phyloP scores from a whole-genome alignment of 805 yeast species.

The Kuraishia piskuri region DNA sequence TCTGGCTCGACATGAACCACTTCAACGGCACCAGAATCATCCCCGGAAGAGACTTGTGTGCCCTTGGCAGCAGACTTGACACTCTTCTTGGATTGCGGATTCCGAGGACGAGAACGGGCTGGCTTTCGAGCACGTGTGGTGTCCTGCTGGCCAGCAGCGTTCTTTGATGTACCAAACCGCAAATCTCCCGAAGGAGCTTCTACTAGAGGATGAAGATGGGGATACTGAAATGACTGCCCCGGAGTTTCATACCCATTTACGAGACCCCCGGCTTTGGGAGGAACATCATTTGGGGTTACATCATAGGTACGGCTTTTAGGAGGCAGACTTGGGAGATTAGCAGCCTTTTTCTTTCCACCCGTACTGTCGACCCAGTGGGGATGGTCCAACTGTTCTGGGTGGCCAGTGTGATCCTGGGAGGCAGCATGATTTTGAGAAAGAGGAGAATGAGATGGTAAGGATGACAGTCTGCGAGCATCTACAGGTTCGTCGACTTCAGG shows the following conservation, averaged over 20 bases:
- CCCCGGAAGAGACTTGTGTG: background rate
- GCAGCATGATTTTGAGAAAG: too few relatives aligned
- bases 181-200: background rate
- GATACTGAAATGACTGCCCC: background rate
- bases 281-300: background rate
- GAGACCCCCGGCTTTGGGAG: background rate
- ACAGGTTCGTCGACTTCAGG: background rate
- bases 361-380: too few relatives aligned
- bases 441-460: background rate
- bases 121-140: background rate
- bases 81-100: background rate
- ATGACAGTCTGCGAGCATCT: background rate
- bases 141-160: background rate
- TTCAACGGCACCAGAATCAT: background rate
- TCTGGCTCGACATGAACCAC: background rate
- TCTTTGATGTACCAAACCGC: background rate
- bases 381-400: background rate
- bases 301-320: background rate
- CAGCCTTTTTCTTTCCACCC: too few relatives aligned
- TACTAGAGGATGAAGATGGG: background rate
- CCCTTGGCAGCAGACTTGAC: background rate
- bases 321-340: too few relatives aligned
- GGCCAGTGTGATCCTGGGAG: too few relatives aligned
- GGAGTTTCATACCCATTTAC: background rate
- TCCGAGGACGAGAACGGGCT: background rate